Evolutionary conservation across 2,329 filamentous ascomycete species (phyloP).

Genomic region (Paecilomyces formosus): DNA sequence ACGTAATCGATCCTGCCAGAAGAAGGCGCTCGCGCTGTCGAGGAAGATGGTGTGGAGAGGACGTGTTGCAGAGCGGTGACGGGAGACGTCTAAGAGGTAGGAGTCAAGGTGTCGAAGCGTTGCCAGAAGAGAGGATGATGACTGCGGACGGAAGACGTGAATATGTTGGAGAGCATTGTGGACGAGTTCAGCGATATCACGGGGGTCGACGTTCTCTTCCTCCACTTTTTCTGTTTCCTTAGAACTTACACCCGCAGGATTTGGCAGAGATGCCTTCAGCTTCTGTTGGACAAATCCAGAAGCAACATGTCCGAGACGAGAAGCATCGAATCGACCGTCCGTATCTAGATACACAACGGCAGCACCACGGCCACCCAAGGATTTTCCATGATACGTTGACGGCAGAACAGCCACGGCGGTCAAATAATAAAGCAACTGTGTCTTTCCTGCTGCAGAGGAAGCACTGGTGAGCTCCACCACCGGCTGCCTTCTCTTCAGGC

Average conservation of each 20-base stretch:
- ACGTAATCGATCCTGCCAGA: slow-evolving; percentile 44
- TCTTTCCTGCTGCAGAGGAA: slow-evolving; percentile 48
- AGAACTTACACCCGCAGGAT: neutral
- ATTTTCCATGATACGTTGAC: slow-evolving; percentile 15
- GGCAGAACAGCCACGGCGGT: slow-evolving; percentile 47
- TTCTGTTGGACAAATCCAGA: slow-evolving; percentile 16
- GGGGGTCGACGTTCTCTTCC: slow-evolving; percentile 7
- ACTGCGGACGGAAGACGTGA: slow-evolving; percentile 51
- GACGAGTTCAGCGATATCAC: slow-evolving; percentile 21
- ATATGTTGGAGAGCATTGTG: slow-evolving; percentile 44
- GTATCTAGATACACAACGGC: slow-evolving; percentile 51
- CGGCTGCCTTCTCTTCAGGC: slow-evolving; percentile 14
- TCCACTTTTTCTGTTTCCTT: neutral
- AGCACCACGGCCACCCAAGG: slow-evolving; percentile 39
- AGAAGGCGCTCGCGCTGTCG: slow-evolving; percentile 49
- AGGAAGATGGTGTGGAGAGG: slow-evolving; percentile 45
- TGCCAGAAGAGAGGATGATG: slow-evolving; percentile 42
- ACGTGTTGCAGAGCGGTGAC: slow-evolving; percentile 41
- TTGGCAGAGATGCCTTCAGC: slow-evolving; percentile 3
- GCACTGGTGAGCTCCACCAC: slow-evolving; percentile 49
- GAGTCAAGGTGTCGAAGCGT: slow-evolving; percentile 40
- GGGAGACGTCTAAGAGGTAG: slow-evolving; percentile 41
- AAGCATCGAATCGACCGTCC: slow-evolving; percentile 46
- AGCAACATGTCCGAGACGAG: slow-evolving; percentile 33
- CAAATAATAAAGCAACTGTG: slow-evolving; percentile 52